phyloP scores from a whole-genome alignment of 2,329 filamentous ascomycete species.

The Coniochaeta ligniaria region DNA sequence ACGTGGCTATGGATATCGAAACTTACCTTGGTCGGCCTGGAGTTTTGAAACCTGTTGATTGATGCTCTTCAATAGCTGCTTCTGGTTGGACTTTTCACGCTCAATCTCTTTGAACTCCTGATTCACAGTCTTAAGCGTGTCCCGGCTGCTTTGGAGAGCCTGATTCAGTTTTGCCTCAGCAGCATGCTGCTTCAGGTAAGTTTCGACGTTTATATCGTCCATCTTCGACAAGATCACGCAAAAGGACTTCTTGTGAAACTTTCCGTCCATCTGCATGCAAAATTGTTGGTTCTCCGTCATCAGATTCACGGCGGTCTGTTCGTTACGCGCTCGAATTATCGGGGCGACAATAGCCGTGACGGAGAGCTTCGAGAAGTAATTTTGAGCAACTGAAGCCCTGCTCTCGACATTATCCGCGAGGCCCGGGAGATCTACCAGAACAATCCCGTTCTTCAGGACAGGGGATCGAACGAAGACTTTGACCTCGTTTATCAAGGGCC shows the following conservation, averaged over 20 bases:
- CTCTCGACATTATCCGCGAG: conserved; percentile 31
- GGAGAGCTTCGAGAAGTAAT: conserved; percentile 12
- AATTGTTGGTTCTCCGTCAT: conserved; percentile 19
- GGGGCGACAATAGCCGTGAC: conserved; percentile 20
- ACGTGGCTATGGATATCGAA: neutral
- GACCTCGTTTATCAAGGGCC: conserved; percentile 28
- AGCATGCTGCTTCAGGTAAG: neutral
- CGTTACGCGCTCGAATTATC: conserved; percentile 17
- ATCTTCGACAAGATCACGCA: conserved; percentile 20
- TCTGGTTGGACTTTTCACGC: too few species aligned
- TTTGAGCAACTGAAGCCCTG: conserved; percentile 15
- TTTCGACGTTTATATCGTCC: conserved; percentile 17
- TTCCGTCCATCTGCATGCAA: conserved; percentile 18
- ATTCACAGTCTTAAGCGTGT: neutral
- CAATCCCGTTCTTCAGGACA: conserved; percentile 38
- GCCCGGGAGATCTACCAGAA: conserved; percentile 47
- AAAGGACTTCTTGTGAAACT: conserved; percentile 12
- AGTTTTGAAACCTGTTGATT: neutral
- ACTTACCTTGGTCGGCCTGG: neutral
- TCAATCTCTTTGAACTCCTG: neutral
- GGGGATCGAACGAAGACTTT: conserved; percentile 35
- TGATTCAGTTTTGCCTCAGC: neutral
- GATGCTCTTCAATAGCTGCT: neutral
- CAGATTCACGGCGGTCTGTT: conserved; percentile 12
- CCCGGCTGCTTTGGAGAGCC: neutral